phyloP scores from a whole-genome alignment of 371 early-diverging fungal species.

The Mucor lusitanicus region DNA sequence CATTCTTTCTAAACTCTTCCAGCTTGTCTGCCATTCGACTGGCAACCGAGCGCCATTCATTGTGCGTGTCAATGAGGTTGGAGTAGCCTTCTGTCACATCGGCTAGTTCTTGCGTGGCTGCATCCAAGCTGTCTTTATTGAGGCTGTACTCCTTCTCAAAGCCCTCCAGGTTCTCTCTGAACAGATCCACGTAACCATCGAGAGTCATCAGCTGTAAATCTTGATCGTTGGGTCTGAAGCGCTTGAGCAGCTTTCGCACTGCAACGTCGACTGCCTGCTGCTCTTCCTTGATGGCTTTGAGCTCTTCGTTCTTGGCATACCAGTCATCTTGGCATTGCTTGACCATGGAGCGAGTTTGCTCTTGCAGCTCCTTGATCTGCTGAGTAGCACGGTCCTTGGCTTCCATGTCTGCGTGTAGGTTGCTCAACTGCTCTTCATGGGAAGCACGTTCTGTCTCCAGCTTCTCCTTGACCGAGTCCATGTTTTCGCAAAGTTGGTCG shows the following conservation, averaged over 20 bases:
- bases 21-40: slow-evolving; percentile 44
- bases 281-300: slow-evolving; percentile 22
- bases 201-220: background rate
- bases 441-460: slow-evolving; percentile 4
- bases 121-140: slow-evolving; percentile 11
- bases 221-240: slow-evolving; percentile 6
- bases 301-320: slow-evolving; percentile 40
- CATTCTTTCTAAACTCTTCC: slow-evolving; percentile 35
- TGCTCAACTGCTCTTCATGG: slow-evolving; percentile 22
- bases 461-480: slow-evolving; percentile 30
- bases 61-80: slow-evolving; percentile 26
- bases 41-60: slow-evolving; percentile 30
- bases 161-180: slow-evolving; percentile 7
- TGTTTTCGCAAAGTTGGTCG: slow-evolving; percentile 24
- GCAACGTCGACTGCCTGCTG: background rate
- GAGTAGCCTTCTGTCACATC: slow-evolving; percentile 21
- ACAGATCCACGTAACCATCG: background rate
- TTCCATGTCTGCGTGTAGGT: slow-evolving; percentile 25
- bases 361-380: slow-evolving; percentile 46
- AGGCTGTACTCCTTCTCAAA: slow-evolving; percentile 5
- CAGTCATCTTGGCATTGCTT: slow-evolving; percentile 54
- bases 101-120: slow-evolving; percentile 17
- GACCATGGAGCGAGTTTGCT: slow-evolving; percentile 57
- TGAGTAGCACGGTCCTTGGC: slow-evolving; percentile 41
- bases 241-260: slow-evolving; percentile 13